phyloP scores from a whole-genome alignment of 805 yeast species.

The Candida krabiensis region DNA sequence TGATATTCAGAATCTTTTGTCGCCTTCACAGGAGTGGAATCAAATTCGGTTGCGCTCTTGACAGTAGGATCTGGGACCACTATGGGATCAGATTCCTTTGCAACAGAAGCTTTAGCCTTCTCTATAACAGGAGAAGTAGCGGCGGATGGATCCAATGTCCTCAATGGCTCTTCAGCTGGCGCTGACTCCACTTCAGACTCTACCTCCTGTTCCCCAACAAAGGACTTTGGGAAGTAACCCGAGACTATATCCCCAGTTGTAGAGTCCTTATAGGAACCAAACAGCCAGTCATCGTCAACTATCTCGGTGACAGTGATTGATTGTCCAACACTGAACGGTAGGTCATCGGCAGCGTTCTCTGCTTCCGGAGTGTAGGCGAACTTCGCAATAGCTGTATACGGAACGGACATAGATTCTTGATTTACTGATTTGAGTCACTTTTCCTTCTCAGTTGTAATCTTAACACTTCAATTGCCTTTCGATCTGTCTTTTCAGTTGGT shows the following conservation, averaged over 20 bases:
- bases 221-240: conserved; percentile 88
- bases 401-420: conserved; percentile 21
- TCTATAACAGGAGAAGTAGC: neutral
- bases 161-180: neutral
- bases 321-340: conserved; percentile 68
- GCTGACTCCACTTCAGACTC: conserved; percentile 5
- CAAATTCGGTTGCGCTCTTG: neutral
- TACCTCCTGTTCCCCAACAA: conserved; percentile 49
- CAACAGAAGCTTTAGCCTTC: neutral
- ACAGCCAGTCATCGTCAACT: conserved; percentile 92
- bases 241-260: conserved; percentile 42
- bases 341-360: conserved; percentile 79
- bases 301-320: conserved; percentile 70
- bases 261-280: conserved; percentile 56
- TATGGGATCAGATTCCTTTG: neutral
- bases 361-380: conserved; percentile 34
- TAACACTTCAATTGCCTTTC: too few relatives aligned
- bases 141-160: neutral
- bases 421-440: neutral
- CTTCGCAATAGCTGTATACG: conserved; percentile 31
- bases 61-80: neutral
- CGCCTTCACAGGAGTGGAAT: neutral
- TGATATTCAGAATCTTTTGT: neutral
- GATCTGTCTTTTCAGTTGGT: too few relatives aligned
- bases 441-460: neutral